These are phyloP conservation scores for Ustilago curta DNA, from an alignment of 1,284 basidiomycete species.

Conservation along the genomic window DNA sequence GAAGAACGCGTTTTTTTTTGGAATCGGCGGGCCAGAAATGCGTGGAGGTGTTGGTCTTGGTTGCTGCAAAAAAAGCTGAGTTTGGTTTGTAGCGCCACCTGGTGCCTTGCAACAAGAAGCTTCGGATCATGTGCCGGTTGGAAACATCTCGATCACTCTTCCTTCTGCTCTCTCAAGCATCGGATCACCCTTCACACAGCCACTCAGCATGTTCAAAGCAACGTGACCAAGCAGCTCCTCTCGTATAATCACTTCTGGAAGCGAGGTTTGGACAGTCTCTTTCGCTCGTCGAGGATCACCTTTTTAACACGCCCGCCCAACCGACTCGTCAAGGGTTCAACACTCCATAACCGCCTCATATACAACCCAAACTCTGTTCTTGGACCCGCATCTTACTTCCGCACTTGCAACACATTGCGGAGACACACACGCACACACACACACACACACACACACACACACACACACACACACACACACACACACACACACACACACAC, in stretches of 20 bases:
- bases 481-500: no score
- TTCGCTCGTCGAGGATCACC: not conserved
- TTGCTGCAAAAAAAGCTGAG: slow-evolving; percentile 8
- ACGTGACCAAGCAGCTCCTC: not conserved
- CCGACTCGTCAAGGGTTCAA: not conserved
- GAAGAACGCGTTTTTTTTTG: slow-evolving; percentile 15
- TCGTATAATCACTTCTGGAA: not conserved
- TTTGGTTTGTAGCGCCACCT: slow-evolving; percentile 13
- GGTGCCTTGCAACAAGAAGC: slow-evolving; percentile 1
- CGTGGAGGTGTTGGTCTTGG: slow-evolving; percentile 45
- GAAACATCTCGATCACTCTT: not conserved
- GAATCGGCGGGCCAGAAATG: not conserved
- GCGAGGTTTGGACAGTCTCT: not conserved
- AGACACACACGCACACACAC: no score
- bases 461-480: no score
- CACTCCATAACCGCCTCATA: not conserved
- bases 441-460: no score
- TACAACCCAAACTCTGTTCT: not conserved
- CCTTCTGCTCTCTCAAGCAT: not conserved
- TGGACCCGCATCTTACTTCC: slow-evolving; percentile 8
- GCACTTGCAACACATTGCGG: not conserved
- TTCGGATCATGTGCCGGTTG: slow-evolving; percentile 5
- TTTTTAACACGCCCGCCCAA: not conserved
- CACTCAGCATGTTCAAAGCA: not conserved
- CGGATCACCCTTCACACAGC: not conserved